These are phyloP conservation scores for Allomyces macrogynus DNA, from an alignment of 192 early-diverging fungal genomes.

Conservation along the genomic window DNA sequence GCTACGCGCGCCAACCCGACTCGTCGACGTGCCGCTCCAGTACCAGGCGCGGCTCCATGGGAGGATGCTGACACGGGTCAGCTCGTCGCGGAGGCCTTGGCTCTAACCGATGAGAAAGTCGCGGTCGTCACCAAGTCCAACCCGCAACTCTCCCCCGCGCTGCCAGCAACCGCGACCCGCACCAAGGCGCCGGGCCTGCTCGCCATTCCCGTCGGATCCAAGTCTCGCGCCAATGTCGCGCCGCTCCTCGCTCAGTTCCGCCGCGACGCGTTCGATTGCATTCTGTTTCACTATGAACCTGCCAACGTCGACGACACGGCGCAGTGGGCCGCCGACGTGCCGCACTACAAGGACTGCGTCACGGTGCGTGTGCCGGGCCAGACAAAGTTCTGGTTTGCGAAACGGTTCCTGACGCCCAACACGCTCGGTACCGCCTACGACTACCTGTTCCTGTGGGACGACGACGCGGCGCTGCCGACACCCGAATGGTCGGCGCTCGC, in stretches of 20 bases:
- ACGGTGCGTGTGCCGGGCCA: neutral
- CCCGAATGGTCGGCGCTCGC: neutral
- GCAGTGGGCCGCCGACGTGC: neutral
- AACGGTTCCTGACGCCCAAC: neutral
- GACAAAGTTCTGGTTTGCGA: neutral
- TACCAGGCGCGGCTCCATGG: too few species aligned
- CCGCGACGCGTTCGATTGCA: neutral
- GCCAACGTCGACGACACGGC: neutral
- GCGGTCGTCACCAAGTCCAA: too few species aligned
- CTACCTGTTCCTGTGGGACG: neutral
- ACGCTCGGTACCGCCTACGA: conserved; percentile 1
- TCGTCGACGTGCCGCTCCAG: too few species aligned
- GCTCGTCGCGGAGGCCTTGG: too few species aligned
- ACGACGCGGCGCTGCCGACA: neutral
- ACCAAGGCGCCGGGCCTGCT: neutral
- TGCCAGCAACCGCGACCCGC: too few species aligned
- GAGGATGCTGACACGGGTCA: too few species aligned
- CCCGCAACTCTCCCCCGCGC: too few species aligned
- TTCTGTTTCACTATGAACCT: neutral
- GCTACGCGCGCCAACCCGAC: too few species aligned
- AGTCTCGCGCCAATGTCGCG: neutral
- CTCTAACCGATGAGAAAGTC: too few species aligned
- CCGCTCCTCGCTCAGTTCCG: neutral
- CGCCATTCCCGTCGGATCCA: neutral
- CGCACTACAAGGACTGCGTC: neutral